Evolutionary conservation across 225 moss, liverwort and hornwort genomes (phyloP).

Genomic region (Straminergon stramineum): DNA sequence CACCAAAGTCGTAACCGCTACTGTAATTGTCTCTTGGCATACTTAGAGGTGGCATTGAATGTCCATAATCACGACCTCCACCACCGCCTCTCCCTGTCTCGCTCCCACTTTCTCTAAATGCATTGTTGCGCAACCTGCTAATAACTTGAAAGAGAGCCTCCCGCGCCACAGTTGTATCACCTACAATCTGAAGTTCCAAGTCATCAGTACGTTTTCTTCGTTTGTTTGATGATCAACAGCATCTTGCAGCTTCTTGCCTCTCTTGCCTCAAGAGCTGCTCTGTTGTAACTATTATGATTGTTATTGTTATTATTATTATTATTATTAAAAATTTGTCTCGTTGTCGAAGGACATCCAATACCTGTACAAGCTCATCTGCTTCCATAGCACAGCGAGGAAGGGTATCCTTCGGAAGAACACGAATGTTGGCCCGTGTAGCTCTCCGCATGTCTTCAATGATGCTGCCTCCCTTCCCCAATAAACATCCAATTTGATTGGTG

Average conservation of each 20-base stretch:
- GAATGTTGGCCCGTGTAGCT: slow-evolving; percentile 90
- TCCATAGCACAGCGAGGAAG: slow-evolving; percentile 89
- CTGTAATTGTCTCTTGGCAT: slow-evolving; percentile 55
- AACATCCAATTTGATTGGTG: slow-evolving; percentile 92
- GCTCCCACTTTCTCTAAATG: slow-evolving; percentile 68
- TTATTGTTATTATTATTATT: background rate
- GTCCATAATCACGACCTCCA: slow-evolving; percentile 63
- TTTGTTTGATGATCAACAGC: background rate
- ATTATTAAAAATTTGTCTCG: background rate
- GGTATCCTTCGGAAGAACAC: slow-evolving; percentile 87
- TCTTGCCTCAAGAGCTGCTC: background rate
- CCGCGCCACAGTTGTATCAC: slow-evolving; percentile 87
- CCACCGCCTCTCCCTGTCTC: slow-evolving; percentile 58
- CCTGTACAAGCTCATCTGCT: slow-evolving; percentile 96
- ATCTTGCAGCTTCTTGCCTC: too few relatives aligned
- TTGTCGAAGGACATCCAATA: background rate
- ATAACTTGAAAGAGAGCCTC: slow-evolving; percentile 96
- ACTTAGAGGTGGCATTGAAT: slow-evolving; percentile 64
- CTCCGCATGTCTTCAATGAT: slow-evolving; percentile 97
- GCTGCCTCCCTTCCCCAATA: slow-evolving; percentile 94
- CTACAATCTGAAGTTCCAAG: slow-evolving; percentile 66
- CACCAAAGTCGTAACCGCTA: slow-evolving; percentile 74
- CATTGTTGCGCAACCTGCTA: slow-evolving; percentile 74
- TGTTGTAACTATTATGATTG: background rate
- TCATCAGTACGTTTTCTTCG: slow-evolving; percentile 3